Percentiles rank a stretch among this genome's conserved stretches.
These are phyloP conservation scores for Citrus hindsii DNA, from an alignment of 345 rosid species.

Conservation along the genomic window DNA sequence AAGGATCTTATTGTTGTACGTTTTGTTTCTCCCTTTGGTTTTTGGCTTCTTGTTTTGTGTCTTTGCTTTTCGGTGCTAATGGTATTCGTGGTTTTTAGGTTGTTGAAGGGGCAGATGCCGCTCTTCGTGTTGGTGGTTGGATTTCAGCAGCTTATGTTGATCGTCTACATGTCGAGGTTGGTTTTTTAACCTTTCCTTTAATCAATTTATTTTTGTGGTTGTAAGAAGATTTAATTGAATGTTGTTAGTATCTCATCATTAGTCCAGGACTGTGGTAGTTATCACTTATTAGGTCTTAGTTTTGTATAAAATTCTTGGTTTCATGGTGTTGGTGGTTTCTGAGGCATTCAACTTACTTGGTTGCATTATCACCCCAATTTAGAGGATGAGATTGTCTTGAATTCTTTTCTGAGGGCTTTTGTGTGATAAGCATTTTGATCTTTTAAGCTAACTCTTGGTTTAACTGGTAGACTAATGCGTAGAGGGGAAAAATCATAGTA, in stretches of 20 bases:
- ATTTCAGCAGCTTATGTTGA: constrained; percentile 83
- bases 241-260: background rate
- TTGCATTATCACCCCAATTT: background rate
- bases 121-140: constrained; percentile 84
- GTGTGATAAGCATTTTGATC: background rate
- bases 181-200: too few relatives aligned
- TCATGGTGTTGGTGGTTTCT: too few relatives aligned
- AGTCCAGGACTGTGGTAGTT: background rate
- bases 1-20: constrained; percentile 89
- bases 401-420: too few relatives aligned
- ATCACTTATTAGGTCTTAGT: background rate
- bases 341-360: too few relatives aligned
- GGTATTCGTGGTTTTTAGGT: constrained; percentile 43
- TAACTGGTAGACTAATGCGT: background rate
- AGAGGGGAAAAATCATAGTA: background rate
- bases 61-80: background rate
- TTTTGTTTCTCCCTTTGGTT: background rate
- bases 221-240: background rate
- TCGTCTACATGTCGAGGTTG: constrained; percentile 88
- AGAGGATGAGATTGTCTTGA: background rate
- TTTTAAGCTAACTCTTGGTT: background rate
- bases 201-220: too few relatives aligned
- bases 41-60: background rate
- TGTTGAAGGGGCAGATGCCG: constrained; percentile 90
- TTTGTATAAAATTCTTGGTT: background rate